phyloP scores from a whole-genome alignment of 176 grass and related monocot species.

The Typha latifolia region DNA sequence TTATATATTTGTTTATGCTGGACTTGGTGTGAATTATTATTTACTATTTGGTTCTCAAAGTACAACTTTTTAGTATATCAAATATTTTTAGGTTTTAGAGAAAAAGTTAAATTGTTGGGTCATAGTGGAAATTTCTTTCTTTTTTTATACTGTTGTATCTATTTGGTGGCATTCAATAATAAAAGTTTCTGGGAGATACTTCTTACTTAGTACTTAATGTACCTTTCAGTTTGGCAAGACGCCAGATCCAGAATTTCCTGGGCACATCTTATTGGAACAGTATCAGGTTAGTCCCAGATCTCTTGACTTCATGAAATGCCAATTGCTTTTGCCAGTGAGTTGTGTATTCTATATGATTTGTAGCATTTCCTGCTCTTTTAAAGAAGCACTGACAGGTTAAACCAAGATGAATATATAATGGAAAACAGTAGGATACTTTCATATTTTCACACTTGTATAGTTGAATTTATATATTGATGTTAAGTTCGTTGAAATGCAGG shows the following conservation, averaged over 20 bases:
- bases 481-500: conserved; percentile 49
- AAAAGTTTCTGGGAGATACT: not conserved
- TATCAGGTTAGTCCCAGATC: conserved; percentile 64
- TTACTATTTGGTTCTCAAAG: not conserved
- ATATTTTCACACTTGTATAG: not conserved
- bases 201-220: not conserved
- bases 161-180: not conserved
- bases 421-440: not conserved
- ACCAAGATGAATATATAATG: not conserved
- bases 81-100: not conserved
- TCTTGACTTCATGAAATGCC: conserved; percentile 2
- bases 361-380: not conserved
- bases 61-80: not conserved
- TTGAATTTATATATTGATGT: not conserved
- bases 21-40: not conserved
- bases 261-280: conserved; percentile 93
- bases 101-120: not conserved
- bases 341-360: conserved; percentile 10
- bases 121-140: not conserved
- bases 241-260: conserved; percentile 87
- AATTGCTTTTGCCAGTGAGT: not conserved
- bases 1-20: not conserved
- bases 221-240: conserved; percentile 57
- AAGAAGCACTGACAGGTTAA: not conserved
- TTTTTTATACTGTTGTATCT: not conserved